Conservation (phyloP, 768 basidiomycete genomes). For the Trametes maxima region DNA sequence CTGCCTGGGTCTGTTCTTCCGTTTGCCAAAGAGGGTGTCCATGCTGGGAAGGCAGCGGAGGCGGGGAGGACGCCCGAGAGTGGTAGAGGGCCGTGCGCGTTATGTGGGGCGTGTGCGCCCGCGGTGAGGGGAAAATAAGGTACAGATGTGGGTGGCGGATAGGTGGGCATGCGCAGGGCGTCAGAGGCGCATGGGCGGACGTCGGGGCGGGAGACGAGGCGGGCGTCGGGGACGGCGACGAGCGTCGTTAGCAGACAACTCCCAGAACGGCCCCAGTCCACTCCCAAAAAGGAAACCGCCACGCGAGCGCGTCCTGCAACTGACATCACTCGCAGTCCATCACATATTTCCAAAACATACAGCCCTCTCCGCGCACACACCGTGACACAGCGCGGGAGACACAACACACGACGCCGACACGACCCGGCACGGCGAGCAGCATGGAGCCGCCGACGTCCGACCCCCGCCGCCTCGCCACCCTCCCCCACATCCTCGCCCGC, state of each 20-base stretch:
- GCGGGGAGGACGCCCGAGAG: conserved; percentile 1
- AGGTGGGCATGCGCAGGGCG: neutral
- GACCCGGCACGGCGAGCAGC: neutral
- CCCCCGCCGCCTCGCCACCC: conserved; percentile 49
- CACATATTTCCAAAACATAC: neutral
- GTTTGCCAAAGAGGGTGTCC: conserved; percentile 41
- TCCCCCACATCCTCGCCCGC: conserved; percentile 73
- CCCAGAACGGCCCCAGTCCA: conserved; percentile 1
- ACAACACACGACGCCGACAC: no score
- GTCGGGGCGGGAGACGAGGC: neutral
- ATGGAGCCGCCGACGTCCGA: neutral
- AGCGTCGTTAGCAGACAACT: neutral
- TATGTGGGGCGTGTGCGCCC: neutral
- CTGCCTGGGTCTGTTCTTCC: conserved; percentile 39
- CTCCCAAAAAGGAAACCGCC: conserved; percentile 5
- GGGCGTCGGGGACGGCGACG: neutral
- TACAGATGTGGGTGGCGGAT: neutral
- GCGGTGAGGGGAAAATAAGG: neutral
- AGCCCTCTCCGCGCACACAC: no score
- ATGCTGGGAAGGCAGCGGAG: conserved; percentile 24
- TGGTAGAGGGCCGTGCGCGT: conserved; percentile 6
- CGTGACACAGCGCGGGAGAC: no score
- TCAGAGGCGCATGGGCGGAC: conserved; percentile 15
- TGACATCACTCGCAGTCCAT: conserved; percentile 21
- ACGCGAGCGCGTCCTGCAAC: conserved; percentile 10